Evolutionary conservation across 1,284 basidiomycete species (phyloP).

Genomic region (Bjerkandera adusta): DNA sequence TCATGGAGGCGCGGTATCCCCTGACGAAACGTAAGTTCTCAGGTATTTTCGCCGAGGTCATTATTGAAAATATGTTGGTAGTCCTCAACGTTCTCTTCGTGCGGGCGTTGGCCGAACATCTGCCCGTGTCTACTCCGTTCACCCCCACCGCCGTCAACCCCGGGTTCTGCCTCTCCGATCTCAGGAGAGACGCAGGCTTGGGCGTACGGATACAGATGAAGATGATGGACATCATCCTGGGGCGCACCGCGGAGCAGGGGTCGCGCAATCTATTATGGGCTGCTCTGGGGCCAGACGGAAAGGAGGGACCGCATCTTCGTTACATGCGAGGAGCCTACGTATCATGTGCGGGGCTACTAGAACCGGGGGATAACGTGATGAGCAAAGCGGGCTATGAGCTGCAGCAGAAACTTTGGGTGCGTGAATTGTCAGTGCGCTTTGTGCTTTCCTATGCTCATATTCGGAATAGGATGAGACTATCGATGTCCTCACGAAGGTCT

Average conservation of each 20-base stretch:
- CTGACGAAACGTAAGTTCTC: conserved; percentile 35
- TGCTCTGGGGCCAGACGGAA: conserved; percentile 30
- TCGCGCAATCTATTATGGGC: conserved; percentile 41
- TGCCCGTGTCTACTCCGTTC: conserved; percentile 25
- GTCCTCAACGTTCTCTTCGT: conserved; percentile 44
- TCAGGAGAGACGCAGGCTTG: conserved; percentile 29
- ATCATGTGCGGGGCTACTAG: conserved; percentile 24
- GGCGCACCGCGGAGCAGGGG: conserved; percentile 38
- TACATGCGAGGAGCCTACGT: conserved; percentile 40
- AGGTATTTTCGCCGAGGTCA: conserved; percentile 24
- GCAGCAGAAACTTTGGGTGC: conserved; percentile 43
- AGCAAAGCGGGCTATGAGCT: conserved; percentile 37
- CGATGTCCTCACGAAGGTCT: conserved; percentile 14
- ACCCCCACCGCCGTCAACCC: conserved; percentile 42
- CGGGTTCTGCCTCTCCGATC: conserved; percentile 44
- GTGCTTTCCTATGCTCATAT: background rate
- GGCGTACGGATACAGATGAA: conserved; percentile 8
- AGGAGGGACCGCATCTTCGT: conserved; percentile 15
- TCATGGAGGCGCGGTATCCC: conserved; percentile 28
- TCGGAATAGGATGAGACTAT: conserved; percentile 17
- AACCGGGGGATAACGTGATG: conserved; percentile 45
- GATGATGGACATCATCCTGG: conserved; percentile 26
- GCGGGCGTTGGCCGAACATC: conserved; percentile 36
- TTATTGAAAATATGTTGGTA: too few species aligned
- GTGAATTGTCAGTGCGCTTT: conserved; percentile 13